Percentiles rank a stretch among this genome's conserved stretches.
Conservation (phyloP, 1,284 basidiomycete species). For the Ganoderma multipileum region DNA sequence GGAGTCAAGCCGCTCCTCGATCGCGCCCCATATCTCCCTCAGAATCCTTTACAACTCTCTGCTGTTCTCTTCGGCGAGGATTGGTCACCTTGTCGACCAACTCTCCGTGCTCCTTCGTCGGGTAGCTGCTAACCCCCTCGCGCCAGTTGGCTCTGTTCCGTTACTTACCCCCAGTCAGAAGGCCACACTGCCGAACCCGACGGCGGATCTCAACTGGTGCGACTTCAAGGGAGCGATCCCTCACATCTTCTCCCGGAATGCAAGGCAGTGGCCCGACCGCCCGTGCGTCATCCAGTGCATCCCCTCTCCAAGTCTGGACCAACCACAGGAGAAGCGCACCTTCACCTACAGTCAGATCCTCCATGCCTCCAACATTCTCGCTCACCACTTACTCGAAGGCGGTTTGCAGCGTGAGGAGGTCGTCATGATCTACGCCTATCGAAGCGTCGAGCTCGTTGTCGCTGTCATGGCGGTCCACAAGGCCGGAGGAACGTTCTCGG, state of each 20-base stretch:
- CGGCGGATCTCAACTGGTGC: constrained; percentile 94
- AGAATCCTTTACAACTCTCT: constrained; percentile 95
- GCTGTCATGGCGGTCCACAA: constrained; percentile 98
- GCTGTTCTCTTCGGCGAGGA: constrained; percentile 85
- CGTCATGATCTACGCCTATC: constrained; percentile 98
- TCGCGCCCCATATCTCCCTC: constrained; percentile 83
- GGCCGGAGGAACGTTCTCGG: constrained; percentile 96
- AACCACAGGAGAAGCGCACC: constrained; percentile 60
- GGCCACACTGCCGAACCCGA: constrained; percentile 82
- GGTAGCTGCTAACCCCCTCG: constrained; percentile 68
- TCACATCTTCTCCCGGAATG: constrained; percentile 90
- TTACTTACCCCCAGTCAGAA: constrained; percentile 82
- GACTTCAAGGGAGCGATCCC: constrained; percentile 97
- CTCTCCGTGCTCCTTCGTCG: constrained; percentile 84
- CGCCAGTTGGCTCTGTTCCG: constrained; percentile 77
- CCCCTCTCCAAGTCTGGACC: constrained; percentile 48
- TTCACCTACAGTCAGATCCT: constrained; percentile 89
- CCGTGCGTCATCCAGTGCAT: constrained; percentile 87
- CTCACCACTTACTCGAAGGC: constrained; percentile 87
- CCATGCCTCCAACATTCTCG: constrained; percentile 87
- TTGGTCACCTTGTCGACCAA: constrained; percentile 86
- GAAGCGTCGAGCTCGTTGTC: constrained; percentile 96
- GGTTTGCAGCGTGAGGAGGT: constrained; percentile 95
- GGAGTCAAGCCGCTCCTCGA: constrained; percentile 71
- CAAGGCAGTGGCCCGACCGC: constrained; percentile 76